Evolutionary conservation across 2,329 filamentous ascomycete species (phyloP).

Genomic region (Zalaria obscura): DNA sequence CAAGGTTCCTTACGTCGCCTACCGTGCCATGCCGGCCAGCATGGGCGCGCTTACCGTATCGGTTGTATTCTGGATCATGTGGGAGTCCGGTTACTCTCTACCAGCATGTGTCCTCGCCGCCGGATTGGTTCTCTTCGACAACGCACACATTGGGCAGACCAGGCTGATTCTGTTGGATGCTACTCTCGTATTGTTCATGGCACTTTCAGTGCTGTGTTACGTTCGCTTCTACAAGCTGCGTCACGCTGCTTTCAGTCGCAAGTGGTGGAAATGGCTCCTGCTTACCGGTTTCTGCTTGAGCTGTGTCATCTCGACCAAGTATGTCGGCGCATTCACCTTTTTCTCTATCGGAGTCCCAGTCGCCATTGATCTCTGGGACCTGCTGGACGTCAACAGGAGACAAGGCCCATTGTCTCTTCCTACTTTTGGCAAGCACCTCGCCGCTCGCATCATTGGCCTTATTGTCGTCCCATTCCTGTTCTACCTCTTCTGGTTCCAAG

Average conservation of each 20-base stretch:
- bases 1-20: conserved; percentile 94
- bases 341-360: conserved; percentile 93
- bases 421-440: conserved; percentile 80
- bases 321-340: conserved; percentile 92
- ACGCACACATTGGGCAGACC: conserved; percentile 94
- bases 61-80: conserved; percentile 96
- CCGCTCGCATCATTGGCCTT: conserved; percentile 69
- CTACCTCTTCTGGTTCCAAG: conserved; percentile 99
- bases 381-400: conserved; percentile 76
- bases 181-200: conserved; percentile 89
- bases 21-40: conserved; percentile 81
- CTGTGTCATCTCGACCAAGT: conserved; percentile 97
- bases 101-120: conserved; percentile 82
- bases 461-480: conserved; percentile 90
- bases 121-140: conserved; percentile 82
- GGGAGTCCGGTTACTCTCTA: conserved; percentile 95
- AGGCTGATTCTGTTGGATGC: conserved; percentile 89
- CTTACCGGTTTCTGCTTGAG: conserved; percentile 88
- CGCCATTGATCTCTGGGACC: conserved; percentile 84
- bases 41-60: conserved; percentile 86
- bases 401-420: conserved; percentile 66
- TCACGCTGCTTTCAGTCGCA: conserved; percentile 75
- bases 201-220: conserved; percentile 83
- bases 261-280: conserved; percentile 99
- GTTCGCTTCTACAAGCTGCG: conserved; percentile 96